These are phyloP conservation scores for Tuber microsphaerosporum DNA, from an alignment of 495 filamentous ascomycete genomes.

Conservation along the genomic window DNA sequence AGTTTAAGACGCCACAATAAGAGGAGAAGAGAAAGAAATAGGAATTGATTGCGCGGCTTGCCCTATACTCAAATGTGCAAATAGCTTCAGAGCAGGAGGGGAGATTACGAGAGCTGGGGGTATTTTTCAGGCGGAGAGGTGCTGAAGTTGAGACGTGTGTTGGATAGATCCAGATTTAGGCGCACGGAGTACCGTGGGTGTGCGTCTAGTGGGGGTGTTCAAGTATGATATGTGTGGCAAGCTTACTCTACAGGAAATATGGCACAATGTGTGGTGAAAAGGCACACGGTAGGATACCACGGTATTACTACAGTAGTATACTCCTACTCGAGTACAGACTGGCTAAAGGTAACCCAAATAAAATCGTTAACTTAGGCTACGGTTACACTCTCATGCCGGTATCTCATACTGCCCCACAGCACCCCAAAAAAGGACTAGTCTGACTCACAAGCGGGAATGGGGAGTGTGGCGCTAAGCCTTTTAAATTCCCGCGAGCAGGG, in stretches of 20 bases:
- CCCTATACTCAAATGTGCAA: not conserved
- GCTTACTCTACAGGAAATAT: not conserved
- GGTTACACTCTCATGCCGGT: not conserved
- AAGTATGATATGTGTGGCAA: not conserved
- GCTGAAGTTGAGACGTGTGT: not conserved
- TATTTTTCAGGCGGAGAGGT: not conserved
- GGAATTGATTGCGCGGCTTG: not conserved
- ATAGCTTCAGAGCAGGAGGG: not conserved
- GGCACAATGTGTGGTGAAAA: not conserved
- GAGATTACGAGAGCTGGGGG: not conserved
- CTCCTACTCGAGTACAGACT: no score
- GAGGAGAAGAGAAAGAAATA: not conserved
- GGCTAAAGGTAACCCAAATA: not conserved
- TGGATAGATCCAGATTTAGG: not conserved
- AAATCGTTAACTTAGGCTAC: not conserved
- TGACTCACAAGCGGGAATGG: conserved; percentile 12
- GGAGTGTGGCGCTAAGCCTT: conserved; percentile 31
- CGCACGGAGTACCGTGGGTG: not conserved
- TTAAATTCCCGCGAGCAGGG: conserved; percentile 3
- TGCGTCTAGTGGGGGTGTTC: not conserved
- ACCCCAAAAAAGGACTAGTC: not conserved
- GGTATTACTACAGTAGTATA: no score
- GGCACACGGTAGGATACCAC: not conserved
- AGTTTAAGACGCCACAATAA: not conserved
- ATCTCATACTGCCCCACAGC: not conserved